Evolutionary conservation across 2,329 filamentous ascomycete genomes (phyloP), one percentile per base, ranked within the genome.

Genomic region (Didymella pomorum): DNA sequence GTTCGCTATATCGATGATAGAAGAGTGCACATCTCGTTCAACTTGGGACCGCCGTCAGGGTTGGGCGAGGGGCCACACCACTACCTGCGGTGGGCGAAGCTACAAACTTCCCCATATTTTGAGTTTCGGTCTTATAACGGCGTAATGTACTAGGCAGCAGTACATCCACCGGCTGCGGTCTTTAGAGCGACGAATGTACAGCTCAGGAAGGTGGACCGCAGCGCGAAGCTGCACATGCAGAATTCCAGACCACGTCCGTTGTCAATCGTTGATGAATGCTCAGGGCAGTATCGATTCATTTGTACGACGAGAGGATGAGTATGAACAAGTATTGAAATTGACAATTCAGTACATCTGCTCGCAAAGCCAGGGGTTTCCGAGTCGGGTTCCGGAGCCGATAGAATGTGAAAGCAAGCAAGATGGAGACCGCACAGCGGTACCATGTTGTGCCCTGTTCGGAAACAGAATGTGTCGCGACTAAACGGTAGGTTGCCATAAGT

Each of bases 381-480:
- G 31, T 20, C 16, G 46, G 39, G 9, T 26, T 26, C 6, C 2
- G 28, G 35, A 26, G 16, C 42, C 28, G 43, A 29, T 25, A 21
- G 11, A 35, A 47, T 20, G 23, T 25, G 25, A 50, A 29, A 39
- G 37, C 37, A 20, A 14, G 21, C n/a, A 29, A 45, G 44, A 42
- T 20, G 31, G 5, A 37, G 25, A 47, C 14, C n/a, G 16, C n/a
- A 42, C 33, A 42, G 21, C 6, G 20, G 35, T 47, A 42, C n/a
- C n/a, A 35, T 48, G 11, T 28, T 52, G 54, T 57, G 48, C 54
- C 18, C 33, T 35, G 16, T 43, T 52, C 35, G 29, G 54, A 57
- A 57, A 52, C 42, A 23, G 37, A 42, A 39, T 12, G n/a, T 37
- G 48, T 47, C 43, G 48, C 42, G 43, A 42, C 39, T 57, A 31